Evolutionary conservation across 768 basidiomycete genomes (phyloP), one percentile per base, ranked within the genome.

Genomic region (Mrakia blollopis): DNA sequence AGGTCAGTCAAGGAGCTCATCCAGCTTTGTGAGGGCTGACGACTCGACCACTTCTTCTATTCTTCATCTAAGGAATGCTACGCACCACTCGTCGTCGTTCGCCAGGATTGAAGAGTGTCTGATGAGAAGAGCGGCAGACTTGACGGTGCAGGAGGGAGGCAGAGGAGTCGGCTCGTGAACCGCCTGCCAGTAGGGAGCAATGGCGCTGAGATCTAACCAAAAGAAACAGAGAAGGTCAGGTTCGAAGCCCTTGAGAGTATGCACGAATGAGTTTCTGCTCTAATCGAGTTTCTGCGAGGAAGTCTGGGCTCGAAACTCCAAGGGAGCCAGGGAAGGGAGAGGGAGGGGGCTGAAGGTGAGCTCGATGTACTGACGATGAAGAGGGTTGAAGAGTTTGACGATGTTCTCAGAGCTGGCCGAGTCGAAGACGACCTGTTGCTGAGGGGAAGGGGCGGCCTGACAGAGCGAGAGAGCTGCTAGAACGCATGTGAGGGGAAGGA

Each of bases 81-180:
- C 72, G 25, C 1, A 73, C 65, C 67, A 84, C 65, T 85, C 85
- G 74, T 85, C 85, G 77, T 84, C 84, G 79, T 85, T 85, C 23
- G 82, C 83, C 75, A 81, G 73, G 60, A 85, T 85, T 63, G 80
- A 80, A 7, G 81, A 80, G 80, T 85, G 85, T 44, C 85, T 82
- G 44, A 85, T 80, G 44, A 85, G 80, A n/a, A 85, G 72, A 0
- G 82, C 79, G 0, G 83, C 84, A 0, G 82, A 79, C 3, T 80
- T 79, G 41, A 85, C 80, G 5, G 73, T 79, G 79, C 84, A 84
- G 30, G 72, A 44, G 0, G 78, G 37, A 21, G 85, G 85, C 1
- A 84, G 80, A 0, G 80, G 73, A 5, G 82, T 80, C 14, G 82
- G 81, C 54, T 81, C 73, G 30, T 81, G 75, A 16, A 78, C 78